Evolutionary conservation across 2,329 filamentous ascomycete genomes (phyloP).

Genomic region (Tolypocladium capitatum): DNA sequence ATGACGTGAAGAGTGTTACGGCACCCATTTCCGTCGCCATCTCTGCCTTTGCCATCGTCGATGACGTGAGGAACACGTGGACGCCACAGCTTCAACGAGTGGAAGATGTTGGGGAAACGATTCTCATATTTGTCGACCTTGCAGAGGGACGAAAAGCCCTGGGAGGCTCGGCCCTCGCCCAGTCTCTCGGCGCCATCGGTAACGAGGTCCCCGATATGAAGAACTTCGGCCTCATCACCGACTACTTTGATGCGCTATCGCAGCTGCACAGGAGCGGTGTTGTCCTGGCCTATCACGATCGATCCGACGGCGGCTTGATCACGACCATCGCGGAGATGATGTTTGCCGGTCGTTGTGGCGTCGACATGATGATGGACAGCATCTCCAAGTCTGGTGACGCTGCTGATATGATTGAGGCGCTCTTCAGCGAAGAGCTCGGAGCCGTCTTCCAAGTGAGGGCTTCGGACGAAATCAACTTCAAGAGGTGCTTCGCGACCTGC

Average conservation of each 20-base stretch:
- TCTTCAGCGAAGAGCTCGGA: conserved; percentile 95
- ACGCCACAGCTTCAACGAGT: conserved; percentile 73
- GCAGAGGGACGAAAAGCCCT: conserved; percentile 67
- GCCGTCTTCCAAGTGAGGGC: conserved; percentile 92
- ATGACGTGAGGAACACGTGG: conserved; percentile 78
- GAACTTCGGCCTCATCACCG: conserved; percentile 65
- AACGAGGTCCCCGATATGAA: conserved; percentile 77
- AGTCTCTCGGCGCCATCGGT: conserved; percentile 77
- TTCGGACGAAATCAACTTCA: conserved; percentile 72
- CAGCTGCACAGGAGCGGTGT: conserved; percentile 45
- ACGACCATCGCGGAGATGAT: conserved; percentile 94
- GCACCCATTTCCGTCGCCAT: conserved; percentile 86
- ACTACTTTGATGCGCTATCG: conserved; percentile 79
- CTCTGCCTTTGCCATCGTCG: conserved; percentile 76
- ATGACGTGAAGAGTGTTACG: conserved; percentile 69
- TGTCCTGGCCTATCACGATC: conserved; percentile 89
- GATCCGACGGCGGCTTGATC: conserved; percentile 83
- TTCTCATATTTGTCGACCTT: conserved; percentile 85
- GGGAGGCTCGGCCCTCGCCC: conserved; percentile 82
- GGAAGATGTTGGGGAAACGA: conserved; percentile 78
- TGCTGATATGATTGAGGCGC: conserved; percentile 54
- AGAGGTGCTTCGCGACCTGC: conserved; percentile 80
- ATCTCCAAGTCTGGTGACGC: conserved; percentile 49
- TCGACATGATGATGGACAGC: conserved; percentile 71
- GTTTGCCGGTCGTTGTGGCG: conserved; percentile 85